Evolutionary conservation across 129 eudicot genomes (phyloP), one percentile per base, ranked within the genome.

Genomic region (Ambrosia trifida): DNA sequence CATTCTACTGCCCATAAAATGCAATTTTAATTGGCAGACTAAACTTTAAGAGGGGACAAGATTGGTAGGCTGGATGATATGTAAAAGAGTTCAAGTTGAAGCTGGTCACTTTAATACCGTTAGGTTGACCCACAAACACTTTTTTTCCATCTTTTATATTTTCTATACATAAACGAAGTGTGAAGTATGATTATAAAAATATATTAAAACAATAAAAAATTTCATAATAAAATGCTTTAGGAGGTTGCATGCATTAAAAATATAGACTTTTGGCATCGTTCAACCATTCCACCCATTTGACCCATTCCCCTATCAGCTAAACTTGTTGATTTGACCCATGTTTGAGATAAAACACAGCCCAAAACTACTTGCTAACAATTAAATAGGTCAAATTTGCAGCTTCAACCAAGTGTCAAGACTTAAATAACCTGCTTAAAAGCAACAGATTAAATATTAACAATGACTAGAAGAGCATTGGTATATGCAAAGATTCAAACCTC

Each of bases 401-500:
- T 10, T 24, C 35, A 44, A n/a, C 35, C 43, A 17, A 40, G 11
- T 3, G 44, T 40, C 1, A 40, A 32, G 20, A 60, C 4, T 53
- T 30, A 30, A 43, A 57, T 24, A 70, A n/a, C 63, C 17, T 66
- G 61, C 18, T 18, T 41, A 47, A n/a, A 46, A 76, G 31, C 51
- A 43, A 32, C 63, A 69, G 8, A 50, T 77, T 32, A 49, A 31
- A 43, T 19, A 31, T 31, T 52, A 32, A 14, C 35, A 19, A 63
- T 63, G 28, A 35, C 49, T 49, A 73, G 14, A 68, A 43, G 44
- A 41, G 65, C 41, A 75, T 66, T 60, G 36, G n/a, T n/a, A 77
- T 38, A 61, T 28, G 72, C 52, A 53, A 59, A 53, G 59, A 79
- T 9, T 56, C 79, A 53, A 51, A 93, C 98, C 96, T 93, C 95